Conservation (phyloP, 768 basidiomycete species). For the Tricholomella constricta region DNA sequence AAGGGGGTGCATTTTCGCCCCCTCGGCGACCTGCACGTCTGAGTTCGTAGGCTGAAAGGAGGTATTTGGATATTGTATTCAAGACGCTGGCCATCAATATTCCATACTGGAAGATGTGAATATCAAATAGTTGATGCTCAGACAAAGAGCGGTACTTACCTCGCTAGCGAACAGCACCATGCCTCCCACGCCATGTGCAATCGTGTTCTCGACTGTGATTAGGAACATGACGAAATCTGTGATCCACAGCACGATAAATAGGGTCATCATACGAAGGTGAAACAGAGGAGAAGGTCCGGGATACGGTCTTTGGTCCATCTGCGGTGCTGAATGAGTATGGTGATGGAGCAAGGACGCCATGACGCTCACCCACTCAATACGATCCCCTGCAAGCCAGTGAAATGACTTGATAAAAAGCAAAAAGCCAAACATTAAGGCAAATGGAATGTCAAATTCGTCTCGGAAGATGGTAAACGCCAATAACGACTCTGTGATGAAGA, state of each 20-base stretch:
- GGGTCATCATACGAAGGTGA: slow-evolving; percentile 76
- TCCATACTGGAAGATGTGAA: slow-evolving; percentile 62
- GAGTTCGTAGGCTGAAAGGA: slow-evolving; percentile 79
- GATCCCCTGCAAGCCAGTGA: slow-evolving; percentile 95
- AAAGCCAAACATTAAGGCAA: slow-evolving; percentile 93
- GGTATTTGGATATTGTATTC: slow-evolving; percentile 81
- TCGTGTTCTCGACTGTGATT: slow-evolving; percentile 78
- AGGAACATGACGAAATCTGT: slow-evolving; percentile 78
- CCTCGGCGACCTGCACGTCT: slow-evolving; percentile 75
- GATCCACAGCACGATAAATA: slow-evolving; percentile 75
- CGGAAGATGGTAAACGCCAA: slow-evolving; percentile 97
- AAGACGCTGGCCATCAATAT: slow-evolving; percentile 82
- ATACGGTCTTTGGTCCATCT: slow-evolving; percentile 98
- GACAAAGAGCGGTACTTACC: slow-evolving; percentile 44
- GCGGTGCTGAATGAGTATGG: slow-evolving; percentile 13
- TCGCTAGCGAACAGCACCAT: slow-evolving; percentile 97
- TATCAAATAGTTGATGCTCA: slow-evolving; percentile 1
- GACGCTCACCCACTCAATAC: slow-evolving; percentile 88
- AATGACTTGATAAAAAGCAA: slow-evolving; percentile 95
- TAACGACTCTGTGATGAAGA: slow-evolving; percentile 95
- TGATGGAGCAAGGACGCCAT: background rate
- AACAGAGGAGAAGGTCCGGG: slow-evolving; percentile 82
- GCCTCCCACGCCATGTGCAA: slow-evolving; percentile 79
- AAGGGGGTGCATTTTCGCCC: slow-evolving; percentile 84
- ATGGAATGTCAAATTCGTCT: slow-evolving; percentile 91